Conservation (phyloP, 2,329 filamentous ascomycete species). For the Chrysosporium queenslandicum region DNA sequence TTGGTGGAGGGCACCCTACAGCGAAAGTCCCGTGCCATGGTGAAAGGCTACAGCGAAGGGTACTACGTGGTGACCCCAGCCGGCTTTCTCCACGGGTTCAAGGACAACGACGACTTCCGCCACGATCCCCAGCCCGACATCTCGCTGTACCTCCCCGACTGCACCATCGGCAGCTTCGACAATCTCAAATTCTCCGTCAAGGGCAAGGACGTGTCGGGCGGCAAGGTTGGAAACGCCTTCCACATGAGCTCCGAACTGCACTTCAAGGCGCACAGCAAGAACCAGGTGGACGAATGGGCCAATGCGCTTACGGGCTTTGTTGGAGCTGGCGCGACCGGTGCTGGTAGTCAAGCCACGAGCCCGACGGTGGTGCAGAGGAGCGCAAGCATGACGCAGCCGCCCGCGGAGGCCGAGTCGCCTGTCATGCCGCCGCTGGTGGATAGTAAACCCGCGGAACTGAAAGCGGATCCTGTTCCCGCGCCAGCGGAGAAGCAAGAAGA, state of each 20-base stretch:
- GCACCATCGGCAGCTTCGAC: conserved; percentile 59
- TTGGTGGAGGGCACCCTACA: conserved; percentile 82
- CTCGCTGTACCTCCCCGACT: conserved; percentile 86
- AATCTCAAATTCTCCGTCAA: conserved; percentile 89
- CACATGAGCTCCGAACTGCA: conserved; percentile 66
- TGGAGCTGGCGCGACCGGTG: background rate
- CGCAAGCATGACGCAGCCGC: background rate
- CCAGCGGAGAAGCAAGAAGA: background rate
- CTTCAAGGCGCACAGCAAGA: conserved; percentile 77
- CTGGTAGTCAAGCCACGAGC: conserved; percentile 7
- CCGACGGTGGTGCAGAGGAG: conserved; percentile 6
- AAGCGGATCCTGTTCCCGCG: background rate
- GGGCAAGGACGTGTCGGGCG: conserved; percentile 79
- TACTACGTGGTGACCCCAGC: conserved; percentile 88
- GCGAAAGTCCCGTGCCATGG: conserved; percentile 80
- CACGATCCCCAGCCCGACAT: conserved; percentile 59
- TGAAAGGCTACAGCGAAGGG: conserved; percentile 62
- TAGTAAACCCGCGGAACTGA: conserved; percentile 1
- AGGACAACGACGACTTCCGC: conserved; percentile 67
- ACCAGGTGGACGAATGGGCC: conserved; percentile 71
- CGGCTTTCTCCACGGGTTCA: conserved; percentile 91
- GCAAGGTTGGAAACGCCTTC: conserved; percentile 68
- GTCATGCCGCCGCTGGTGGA: conserved; percentile 4
- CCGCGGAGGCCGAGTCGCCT: background rate
- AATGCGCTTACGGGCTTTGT: conserved; percentile 8